A percentile compares a stretch with the other conserved stretches of the same genome.
Evolutionary conservation across 1,284 basidiomycete species (phyloP).

Genomic region (Rhodofomes roseus): DNA sequence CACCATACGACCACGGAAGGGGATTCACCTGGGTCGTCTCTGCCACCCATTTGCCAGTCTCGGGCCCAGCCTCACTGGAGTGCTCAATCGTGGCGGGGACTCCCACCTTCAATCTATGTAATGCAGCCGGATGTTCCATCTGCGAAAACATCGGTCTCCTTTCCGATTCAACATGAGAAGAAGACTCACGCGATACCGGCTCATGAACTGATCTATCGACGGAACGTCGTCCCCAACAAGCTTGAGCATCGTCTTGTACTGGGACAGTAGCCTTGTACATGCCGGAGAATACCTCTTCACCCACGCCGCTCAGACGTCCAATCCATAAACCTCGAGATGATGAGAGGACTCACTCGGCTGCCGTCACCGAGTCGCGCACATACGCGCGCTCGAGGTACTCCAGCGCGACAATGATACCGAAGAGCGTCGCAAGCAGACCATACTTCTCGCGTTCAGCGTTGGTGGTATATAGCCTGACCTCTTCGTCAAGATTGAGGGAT

Average conservation of each 20-base stretch:
- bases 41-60: constrained; percentile 97
- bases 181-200: constrained; percentile 68
- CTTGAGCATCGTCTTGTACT: constrained; percentile 97
- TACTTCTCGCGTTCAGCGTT: constrained; percentile 90
- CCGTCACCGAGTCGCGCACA: constrained; percentile 87
- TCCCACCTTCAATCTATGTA: constrained; percentile 87
- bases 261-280: constrained; percentile 87
- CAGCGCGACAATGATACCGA: constrained; percentile 86
- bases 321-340: not conserved
- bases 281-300: constrained; percentile 90
- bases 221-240: constrained; percentile 84
- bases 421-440: constrained; percentile 88
- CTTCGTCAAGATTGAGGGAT: constrained; percentile 76
- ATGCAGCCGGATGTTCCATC: constrained; percentile 95
- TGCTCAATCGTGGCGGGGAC: constrained; percentile 98
- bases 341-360: constrained; percentile 73
- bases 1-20: not conserved
- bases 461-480: constrained; percentile 84
- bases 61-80: constrained; percentile 74
- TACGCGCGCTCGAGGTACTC: constrained; percentile 97
- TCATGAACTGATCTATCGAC: constrained; percentile 89
- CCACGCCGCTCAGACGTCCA: constrained; percentile 21
- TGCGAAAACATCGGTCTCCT: constrained; percentile 26
- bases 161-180: not conserved
- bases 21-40: constrained; percentile 88